Evolutionary conservation across 2,329 filamentous ascomycete genomes (phyloP), one percentile per base, ranked within the genome.

Genomic region (Trichophyton verrucosum): DNA sequence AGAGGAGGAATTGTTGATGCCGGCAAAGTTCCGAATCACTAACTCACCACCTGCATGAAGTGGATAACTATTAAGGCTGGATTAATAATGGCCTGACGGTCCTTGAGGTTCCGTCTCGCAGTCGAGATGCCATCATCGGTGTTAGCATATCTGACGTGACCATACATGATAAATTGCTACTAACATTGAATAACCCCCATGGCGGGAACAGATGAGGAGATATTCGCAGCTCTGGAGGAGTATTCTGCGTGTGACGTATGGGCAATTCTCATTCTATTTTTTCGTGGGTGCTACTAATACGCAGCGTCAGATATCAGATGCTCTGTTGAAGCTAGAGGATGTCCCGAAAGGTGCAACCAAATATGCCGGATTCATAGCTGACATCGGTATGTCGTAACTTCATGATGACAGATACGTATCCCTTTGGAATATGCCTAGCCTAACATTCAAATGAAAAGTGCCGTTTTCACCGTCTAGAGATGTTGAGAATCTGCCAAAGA

Each of bases 321-420:
- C 86, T 4, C 79, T 91, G 1, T 78, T 89, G 60, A 88, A 86
- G 68, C 78, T 91, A 56, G 81, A 86, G 62, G 73, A 73, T 53
- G 63, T 66, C 3, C 65, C 69, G 4, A 60, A 67, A 27, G 74
- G 73, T 9, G 63, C 65, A 20, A 80, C 86, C 7, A 79, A 84
- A 9, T 80, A 81, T 55, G 86, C 84, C 27, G 87, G 88, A 60
- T 85, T 84, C 69, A 74, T 91, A 42, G 76, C 83, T 42, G 86
- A 89, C 69, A 77, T 85, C 59, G 69, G 82, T 84, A 70, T 65
- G 70, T 1, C 7, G 6, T 30, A 30, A 30, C 27, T 30, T 30
- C 27, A 30, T 30, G 30, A n/a, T 40, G 30, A 13, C 17, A n/a
- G n/a, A 30, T 30, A 7, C 6, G 22, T 20, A 36, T 6, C 42